Conservation (phyloP, 345 rosid species). For the Viola odorata region DNA sequence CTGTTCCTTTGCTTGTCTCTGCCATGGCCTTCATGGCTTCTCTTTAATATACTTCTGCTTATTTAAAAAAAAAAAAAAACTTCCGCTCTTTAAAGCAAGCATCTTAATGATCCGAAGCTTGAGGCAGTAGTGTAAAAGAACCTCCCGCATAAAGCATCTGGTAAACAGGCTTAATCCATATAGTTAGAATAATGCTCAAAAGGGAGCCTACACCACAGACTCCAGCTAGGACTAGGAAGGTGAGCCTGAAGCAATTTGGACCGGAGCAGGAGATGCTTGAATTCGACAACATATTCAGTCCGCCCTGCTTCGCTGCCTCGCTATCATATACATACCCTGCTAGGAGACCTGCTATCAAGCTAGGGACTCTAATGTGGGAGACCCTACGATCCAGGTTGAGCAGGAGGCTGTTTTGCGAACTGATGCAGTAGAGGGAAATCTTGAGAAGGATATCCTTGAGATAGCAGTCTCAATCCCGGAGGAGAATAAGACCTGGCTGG, state of each 20-base stretch:
- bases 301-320: conserved; percentile 52
- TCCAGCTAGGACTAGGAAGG: conserved; percentile 52
- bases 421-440: no score
- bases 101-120: conserved; percentile 31
- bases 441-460: no score
- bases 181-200: conserved; percentile 37
- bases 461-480: no score
- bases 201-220: conserved; percentile 41
- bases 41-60: no score
- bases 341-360: conserved; percentile 56
- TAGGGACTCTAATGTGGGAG: no score
- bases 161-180: conserved; percentile 54
- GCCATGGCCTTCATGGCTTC: no score
- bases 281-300: conserved; percentile 13
- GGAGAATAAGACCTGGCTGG: no score
- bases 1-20: no score
- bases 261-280: conserved; percentile 43
- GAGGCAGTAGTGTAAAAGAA: conserved; percentile 48
- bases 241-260: conserved; percentile 61
- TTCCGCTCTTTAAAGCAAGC: not conserved
- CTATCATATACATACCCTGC: conserved; percentile 53
- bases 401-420: no score
- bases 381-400: no score
- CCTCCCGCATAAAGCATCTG: conserved; percentile 55
- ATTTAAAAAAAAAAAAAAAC: no score